phyloP scores from a whole-genome alignment of 768 basidiomycete species.

The Amanita muscaria region DNA sequence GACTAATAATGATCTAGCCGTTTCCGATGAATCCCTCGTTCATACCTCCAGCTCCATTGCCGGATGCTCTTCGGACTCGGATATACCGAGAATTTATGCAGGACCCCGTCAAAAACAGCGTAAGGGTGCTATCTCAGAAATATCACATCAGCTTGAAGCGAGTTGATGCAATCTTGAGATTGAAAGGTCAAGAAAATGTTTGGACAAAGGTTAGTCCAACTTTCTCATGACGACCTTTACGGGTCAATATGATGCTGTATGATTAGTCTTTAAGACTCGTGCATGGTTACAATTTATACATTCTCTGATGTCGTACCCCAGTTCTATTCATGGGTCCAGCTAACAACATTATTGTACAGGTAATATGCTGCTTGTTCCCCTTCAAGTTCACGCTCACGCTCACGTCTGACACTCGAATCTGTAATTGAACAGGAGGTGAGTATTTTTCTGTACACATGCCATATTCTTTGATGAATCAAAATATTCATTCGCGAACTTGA shows the following conservation, averaged over 20 bases:
- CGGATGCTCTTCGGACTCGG: slow-evolving; percentile 44
- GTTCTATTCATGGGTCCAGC: slow-evolving; percentile 10
- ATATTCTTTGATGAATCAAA: slow-evolving; percentile 45
- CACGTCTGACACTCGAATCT: slow-evolving; percentile 8
- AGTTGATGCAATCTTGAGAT: slow-evolving; percentile 71
- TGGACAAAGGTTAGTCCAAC: slow-evolving; percentile 58
- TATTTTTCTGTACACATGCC: slow-evolving; percentile 8
- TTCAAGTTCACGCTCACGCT: slow-evolving; percentile 9
- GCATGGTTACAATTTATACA: slow-evolving; percentile 54
- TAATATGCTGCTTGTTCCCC: slow-evolving; percentile 7
- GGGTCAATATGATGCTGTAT: slow-evolving; percentile 23
- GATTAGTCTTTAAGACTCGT: slow-evolving; percentile 94
- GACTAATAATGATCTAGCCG: slow-evolving; percentile 40
- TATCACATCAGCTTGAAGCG: slow-evolving; percentile 69
- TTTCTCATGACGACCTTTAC: slow-evolving; percentile 5
- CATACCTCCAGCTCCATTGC: slow-evolving; percentile 69
- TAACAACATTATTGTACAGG: slow-evolving; percentile 12
- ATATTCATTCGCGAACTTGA: slow-evolving; percentile 61
- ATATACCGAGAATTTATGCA: slow-evolving; percentile 56
- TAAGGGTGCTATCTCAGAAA: slow-evolving; percentile 50
- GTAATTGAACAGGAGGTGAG: slow-evolving; percentile 30
- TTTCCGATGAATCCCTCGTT: slow-evolving; percentile 84
- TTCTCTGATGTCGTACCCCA: slow-evolving; percentile 15
- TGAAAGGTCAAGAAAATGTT: slow-evolving; percentile 68
- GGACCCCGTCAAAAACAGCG: slow-evolving; percentile 46